Evolutionary conservation across 257 asterid genomes (phyloP).

Genomic region (Knoxia roxburghii): DNA sequence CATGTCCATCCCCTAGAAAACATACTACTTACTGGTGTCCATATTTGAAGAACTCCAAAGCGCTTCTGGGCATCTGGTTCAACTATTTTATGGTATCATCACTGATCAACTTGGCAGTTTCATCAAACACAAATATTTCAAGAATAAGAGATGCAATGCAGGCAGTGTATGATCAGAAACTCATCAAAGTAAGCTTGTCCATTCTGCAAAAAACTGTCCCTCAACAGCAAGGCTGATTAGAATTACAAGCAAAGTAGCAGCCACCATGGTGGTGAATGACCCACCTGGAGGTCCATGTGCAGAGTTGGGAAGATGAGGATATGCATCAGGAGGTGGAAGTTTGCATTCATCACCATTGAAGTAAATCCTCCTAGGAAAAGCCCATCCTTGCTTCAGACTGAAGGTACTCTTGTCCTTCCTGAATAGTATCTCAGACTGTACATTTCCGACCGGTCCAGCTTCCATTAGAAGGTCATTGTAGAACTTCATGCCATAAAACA

Average conservation of each 20-base stretch:
- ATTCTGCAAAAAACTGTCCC: not conserved
- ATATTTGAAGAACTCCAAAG: not conserved
- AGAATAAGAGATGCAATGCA: not conserved
- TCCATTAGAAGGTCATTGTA: constrained; percentile 64
- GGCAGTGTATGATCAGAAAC: too few species aligned
- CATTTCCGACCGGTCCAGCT: constrained; percentile 64
- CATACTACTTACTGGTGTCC: not conserved
- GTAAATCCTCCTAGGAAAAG: constrained; percentile 54
- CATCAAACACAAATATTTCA: not conserved
- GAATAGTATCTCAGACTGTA: constrained; percentile 56
- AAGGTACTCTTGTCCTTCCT: constrained; percentile 49
- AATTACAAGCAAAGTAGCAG: constrained; percentile 11
- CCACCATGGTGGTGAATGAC: constrained; percentile 23
- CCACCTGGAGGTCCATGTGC: constrained; percentile 18
- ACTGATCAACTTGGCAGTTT: not conserved
- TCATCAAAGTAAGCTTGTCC: not conserved
- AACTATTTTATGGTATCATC: too few species aligned
- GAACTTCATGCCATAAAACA: constrained; percentile 69
- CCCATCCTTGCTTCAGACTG: constrained; percentile 59
- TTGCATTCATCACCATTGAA: constrained; percentile 73
- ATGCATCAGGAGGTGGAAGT: constrained; percentile 62
- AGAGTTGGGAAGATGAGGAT: constrained; percentile 49
- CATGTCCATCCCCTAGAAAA: not conserved
- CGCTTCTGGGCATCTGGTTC: not conserved
- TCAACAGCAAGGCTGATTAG: constrained; percentile 7